Percentiles rank a stretch among this genome's conserved stretches.
These are phyloP conservation scores for Fusarium euwallaceae DNA, from an alignment of 2,329 filamentous ascomycete species.

Conservation along the genomic window DNA sequence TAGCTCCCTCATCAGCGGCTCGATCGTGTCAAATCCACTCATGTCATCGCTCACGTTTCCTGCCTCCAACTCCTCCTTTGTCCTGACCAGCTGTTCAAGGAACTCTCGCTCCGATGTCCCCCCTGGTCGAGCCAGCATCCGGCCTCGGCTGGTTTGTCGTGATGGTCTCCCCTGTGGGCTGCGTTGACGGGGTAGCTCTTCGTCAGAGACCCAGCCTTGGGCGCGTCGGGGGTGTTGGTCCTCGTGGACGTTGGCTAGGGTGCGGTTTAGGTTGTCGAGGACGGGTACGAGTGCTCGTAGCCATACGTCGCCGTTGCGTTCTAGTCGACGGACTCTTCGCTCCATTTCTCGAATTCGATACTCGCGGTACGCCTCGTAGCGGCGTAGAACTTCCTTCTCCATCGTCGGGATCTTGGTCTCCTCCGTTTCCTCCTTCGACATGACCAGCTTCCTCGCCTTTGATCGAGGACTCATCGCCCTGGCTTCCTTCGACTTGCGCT, in stretches of 20 bases:
- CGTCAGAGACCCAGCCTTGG: conserved; percentile 52
- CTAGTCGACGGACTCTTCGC: conserved; percentile 59
- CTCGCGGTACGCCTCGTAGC: conserved; percentile 58
- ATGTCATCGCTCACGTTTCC: conserved; percentile 47
- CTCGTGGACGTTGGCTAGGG: conserved; percentile 44
- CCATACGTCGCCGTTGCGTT: conserved; percentile 62
- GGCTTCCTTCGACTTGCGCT: conserved; percentile 43
- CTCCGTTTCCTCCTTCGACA: conserved; percentile 44
- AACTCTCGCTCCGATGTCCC: conserved; percentile 49
- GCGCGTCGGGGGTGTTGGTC: conserved; percentile 25
- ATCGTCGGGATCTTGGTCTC: conserved; percentile 33
- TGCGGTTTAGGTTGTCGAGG: conserved; percentile 59
- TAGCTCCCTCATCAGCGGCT: conserved; percentile 61
- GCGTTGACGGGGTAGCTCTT: conserved; percentile 39
- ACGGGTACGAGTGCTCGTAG: conserved; percentile 60
- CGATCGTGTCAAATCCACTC: conserved; percentile 56
- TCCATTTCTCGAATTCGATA: conserved; percentile 62
- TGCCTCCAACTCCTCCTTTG: conserved; percentile 42
- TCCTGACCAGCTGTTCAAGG: conserved; percentile 47
- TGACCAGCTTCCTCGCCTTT: conserved; percentile 36
- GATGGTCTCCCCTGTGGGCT: conserved; percentile 26
- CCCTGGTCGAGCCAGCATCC: conserved; percentile 36
- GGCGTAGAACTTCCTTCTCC: conserved; percentile 53
- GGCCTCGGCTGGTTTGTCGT: conserved; percentile 30
- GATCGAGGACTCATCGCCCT: conserved; percentile 34